Percentiles rank a stretch among this genome's conserved stretches.
These are phyloP conservation scores for Cutaneotrichosporon sp. DNA, from an alignment of 1,284 basidiomycete species.

Conservation along the genomic window DNA sequence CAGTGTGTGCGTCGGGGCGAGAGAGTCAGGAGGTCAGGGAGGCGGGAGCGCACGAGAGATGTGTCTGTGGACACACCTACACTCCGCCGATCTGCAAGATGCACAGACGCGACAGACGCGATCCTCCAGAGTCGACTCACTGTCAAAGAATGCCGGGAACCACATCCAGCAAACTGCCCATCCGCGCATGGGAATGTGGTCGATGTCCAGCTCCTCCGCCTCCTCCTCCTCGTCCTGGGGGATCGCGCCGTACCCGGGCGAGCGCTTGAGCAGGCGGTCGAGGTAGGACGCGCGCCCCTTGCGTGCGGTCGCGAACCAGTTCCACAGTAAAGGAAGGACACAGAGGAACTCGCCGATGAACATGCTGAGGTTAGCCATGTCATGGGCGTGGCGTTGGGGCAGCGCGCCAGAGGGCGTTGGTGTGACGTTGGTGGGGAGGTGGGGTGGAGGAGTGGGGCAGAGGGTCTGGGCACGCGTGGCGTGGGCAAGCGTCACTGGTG, in stretches of 20 bases:
- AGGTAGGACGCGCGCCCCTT: constrained; percentile 15
- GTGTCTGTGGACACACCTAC: not conserved
- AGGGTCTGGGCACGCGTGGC: not conserved
- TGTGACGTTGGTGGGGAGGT: not conserved
- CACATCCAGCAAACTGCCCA: constrained; percentile 48
- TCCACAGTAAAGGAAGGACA: constrained; percentile 77
- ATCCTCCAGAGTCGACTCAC: constrained; percentile 45
- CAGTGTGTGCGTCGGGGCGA: not conserved
- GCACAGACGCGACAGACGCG: not conserved
- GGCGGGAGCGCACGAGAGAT: not conserved
- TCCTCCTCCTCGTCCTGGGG: constrained; percentile 16
- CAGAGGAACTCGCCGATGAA: constrained; percentile 89
- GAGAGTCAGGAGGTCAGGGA: not conserved
- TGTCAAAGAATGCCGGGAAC: constrained; percentile 54
- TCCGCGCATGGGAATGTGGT: constrained; percentile 30
- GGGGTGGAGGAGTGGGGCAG: not conserved
- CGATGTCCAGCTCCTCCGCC: constrained; percentile 31
- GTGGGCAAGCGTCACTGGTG: not conserved
- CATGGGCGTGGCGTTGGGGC: too few relatives aligned
- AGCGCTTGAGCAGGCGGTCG: constrained; percentile 6
- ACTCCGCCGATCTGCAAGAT: not conserved
- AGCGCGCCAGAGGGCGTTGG: too few relatives aligned
- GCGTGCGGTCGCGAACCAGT: constrained; percentile 29
- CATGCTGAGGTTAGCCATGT: constrained; percentile 43
- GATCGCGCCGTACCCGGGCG: constrained; percentile 9